Evolutionary conservation across 2,329 filamentous ascomycete genomes (phyloP).

Genomic region (Exophiala calicioides): DNA sequence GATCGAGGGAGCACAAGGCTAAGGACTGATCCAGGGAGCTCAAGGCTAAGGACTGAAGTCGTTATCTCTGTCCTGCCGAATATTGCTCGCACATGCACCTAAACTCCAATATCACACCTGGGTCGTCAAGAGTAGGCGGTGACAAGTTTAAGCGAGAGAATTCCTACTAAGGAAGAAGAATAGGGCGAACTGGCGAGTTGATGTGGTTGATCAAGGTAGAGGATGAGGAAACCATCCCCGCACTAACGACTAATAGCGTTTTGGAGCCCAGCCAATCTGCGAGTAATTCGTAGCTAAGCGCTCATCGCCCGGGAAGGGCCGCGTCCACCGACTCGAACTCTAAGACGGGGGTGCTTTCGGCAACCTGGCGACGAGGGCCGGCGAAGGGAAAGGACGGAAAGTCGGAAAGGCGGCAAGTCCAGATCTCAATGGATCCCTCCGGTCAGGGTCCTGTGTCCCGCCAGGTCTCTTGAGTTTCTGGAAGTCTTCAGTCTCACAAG

Average conservation of each 20-base stretch:
- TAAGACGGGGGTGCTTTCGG: too few relatives aligned
- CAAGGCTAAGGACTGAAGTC: too few relatives aligned
- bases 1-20: too few relatives aligned
- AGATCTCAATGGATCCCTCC: conserved; percentile 12
- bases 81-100: neutral
- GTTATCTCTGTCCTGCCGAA: too few relatives aligned
- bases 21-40: too few relatives aligned
- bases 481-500: conserved; percentile 1
- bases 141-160: neutral
- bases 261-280: conserved; percentile 13
- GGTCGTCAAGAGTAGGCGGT: neutral
- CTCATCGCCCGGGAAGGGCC: conserved; percentile 19
- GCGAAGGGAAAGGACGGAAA: too few relatives aligned
- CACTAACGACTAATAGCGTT: conserved; percentile 15
- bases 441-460: neutral
- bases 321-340: conserved; percentile 5
- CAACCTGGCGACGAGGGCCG: too few relatives aligned
- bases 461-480: conserved; percentile 1
- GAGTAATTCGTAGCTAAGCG: conserved; percentile 6
- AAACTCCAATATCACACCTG: neutral
- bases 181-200: neutral
- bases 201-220: neutral
- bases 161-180: neutral
- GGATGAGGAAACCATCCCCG: conserved; percentile 1
- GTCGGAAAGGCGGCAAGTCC: neutral